Base-by-base conservation (phyloP, 2,329 filamentous ascomycete species). In the Ceratocystis destructans region DNA sequence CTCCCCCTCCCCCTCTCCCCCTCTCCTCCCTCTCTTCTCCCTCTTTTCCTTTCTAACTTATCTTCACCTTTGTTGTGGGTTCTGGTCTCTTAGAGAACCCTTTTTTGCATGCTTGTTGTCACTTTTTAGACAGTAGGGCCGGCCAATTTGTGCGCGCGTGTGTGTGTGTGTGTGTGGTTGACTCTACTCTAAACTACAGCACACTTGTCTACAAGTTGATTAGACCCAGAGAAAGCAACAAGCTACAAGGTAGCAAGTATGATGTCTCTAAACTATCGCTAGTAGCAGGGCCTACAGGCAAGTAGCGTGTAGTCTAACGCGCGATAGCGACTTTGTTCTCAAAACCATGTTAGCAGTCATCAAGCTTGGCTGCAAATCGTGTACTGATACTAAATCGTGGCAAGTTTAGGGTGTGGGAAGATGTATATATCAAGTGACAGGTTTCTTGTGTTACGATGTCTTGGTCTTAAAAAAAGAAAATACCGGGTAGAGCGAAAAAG, bases 161-260 rank as follows among this genome's bases (percentile, higher is more conserved):
- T 57, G 28, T 41, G 37, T 41, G 10, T 31, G 28, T 57, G 31
- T 57, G 28, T 41, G 37, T 41, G 10, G 10, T 25, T 57, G 53
- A 25, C 22, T 25, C 22, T 25, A 28, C 8, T 31, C 22, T 57
- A 41, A 41, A 41, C 37, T 31, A 25, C 1, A 57, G 53, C 15
- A 31, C 22, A 57, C 53, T 57, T 57, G 53, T 57, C 53, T 57
- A 57, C 53, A 31, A 57, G 53, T 57, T 31, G 53, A 28, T 28
- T 57, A 57, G 22, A 17, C 17, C 25, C 22, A 28, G 7, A 15
- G 12, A 45, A 62, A 62, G 17, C 15, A 22, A 12, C 17, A 44
- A 46, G 17, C 28, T 15, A 31, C 15, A 28, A 28, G 12, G 53
- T 31, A 31, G 28, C 12, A 6, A 57, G 53, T 15, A 17, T 50